Percentiles rank a stretch among this genome's conserved stretches.
Conservation (phyloP, 2,329 filamentous ascomycete genomes). For the Verticillium tricorpus region DNA sequence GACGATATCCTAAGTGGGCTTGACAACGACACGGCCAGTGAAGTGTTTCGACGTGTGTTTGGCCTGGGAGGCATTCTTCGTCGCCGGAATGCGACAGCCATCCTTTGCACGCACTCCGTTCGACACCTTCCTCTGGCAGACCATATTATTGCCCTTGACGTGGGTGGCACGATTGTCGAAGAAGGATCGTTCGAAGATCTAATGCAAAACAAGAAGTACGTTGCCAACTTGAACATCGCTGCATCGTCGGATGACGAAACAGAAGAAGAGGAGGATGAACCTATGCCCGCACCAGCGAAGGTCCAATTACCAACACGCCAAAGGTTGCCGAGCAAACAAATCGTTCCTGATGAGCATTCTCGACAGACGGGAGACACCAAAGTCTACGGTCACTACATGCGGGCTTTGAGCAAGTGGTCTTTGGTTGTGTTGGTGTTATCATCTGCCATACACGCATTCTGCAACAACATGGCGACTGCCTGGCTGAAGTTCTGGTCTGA, state of each 20-base stretch:
- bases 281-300: not conserved
- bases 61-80: conserved; percentile 19
- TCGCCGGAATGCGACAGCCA: conserved; percentile 5
- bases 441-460: conserved; percentile 10
- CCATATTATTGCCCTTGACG: conserved; percentile 40
- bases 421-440: conserved; percentile 3
- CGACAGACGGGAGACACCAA: conserved; percentile 14
- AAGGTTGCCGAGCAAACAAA: not conserved
- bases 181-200: conserved; percentile 31
- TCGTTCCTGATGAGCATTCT: conserved; percentile 8
- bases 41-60: conserved; percentile 29
- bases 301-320: not conserved
- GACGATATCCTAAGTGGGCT: conserved; percentile 28
- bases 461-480: conserved; percentile 16
- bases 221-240: conserved; percentile 22
- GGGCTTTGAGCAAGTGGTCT: conserved; percentile 6
- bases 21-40: conserved; percentile 26
- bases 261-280: not conserved
- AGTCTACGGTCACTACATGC: conserved; percentile 19
- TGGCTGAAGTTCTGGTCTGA: conserved; percentile 28
- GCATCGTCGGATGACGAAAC: conserved; percentile 11
- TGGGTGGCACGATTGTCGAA: conserved; percentile 36
- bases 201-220: conserved; percentile 22
- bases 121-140: conserved; percentile 31
- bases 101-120: conserved; percentile 24